Evolutionary conservation across 768 basidiomycete genomes (phyloP).

Genomic region (Russula emetica): DNA sequence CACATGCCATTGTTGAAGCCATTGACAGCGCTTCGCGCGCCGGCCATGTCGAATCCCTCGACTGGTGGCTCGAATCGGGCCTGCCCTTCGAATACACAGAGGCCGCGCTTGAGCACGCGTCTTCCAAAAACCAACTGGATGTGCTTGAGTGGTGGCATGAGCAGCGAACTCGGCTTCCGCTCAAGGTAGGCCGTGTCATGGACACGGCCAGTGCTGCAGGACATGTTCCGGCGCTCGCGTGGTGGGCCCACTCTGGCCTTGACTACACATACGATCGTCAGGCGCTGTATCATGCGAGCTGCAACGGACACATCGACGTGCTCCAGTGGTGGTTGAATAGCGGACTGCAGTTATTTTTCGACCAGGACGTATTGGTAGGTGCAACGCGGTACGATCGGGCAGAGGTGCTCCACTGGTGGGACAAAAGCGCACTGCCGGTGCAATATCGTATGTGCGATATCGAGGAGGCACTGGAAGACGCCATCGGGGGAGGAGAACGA

Average conservation of each 20-base stretch:
- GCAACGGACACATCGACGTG: constrained; percentile 73
- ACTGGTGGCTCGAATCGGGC: constrained; percentile 76
- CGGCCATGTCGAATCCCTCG: constrained; percentile 67
- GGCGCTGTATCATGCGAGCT: constrained; percentile 73
- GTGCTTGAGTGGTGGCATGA: constrained; percentile 83
- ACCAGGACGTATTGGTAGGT: constrained; percentile 72
- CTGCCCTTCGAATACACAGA: constrained; percentile 71
- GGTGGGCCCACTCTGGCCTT: constrained; percentile 78
- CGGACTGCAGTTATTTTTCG: constrained; percentile 72
- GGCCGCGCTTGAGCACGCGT: constrained; percentile 73
- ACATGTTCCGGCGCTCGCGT: constrained; percentile 69
- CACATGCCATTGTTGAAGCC: constrained; percentile 57
- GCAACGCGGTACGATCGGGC: constrained; percentile 80
- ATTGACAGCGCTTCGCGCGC: constrained; percentile 76
- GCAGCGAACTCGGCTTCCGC: constrained; percentile 49
- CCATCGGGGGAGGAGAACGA: constrained; percentile 71
- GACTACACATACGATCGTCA: constrained; percentile 76
- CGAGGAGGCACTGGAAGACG: constrained; percentile 86
- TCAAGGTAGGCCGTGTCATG: constrained; percentile 82
- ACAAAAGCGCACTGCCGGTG: constrained; percentile 68
- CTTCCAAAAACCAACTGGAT: constrained; percentile 68
- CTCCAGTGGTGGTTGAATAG: constrained; percentile 81
- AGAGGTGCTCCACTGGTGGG: constrained; percentile 87
- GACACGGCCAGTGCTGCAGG: constrained; percentile 81
- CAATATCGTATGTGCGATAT: constrained; percentile 90